A percentile compares a stretch with the other conserved stretches of the same genome.
These are phyloP conservation scores for Cladobotryum mycophilum DNA, from an alignment of 2,329 filamentous ascomycete species.

Conservation along the genomic window DNA sequence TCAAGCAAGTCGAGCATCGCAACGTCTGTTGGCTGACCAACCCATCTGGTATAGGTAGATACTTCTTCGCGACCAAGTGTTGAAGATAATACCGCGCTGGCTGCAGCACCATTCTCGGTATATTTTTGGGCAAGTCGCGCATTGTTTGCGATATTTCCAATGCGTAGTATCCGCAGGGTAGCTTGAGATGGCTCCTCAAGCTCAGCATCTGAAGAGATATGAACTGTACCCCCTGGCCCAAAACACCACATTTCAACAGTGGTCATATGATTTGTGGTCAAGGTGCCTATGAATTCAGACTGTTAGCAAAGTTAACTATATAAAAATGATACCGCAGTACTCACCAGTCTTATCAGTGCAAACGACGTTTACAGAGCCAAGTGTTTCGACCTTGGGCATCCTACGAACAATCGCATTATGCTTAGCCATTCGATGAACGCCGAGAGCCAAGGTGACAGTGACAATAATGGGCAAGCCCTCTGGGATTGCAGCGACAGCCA, in stretches of 20 bases:
- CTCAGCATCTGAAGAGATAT: conserved; percentile 51
- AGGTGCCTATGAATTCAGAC: conserved; percentile 54
- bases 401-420: conserved; percentile 91
- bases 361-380: conserved; percentile 99
- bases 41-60: conserved; percentile 75
- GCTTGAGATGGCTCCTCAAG: conserved; percentile 61
- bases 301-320: not conserved
- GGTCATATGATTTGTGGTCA: conserved; percentile 98
- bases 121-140: conserved; percentile 69
- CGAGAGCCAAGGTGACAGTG: conserved; percentile 89
- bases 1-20: conserved; percentile 94
- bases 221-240: conserved; percentile 51
- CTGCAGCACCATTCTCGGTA: conserved; percentile 63
- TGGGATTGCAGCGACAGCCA: conserved; percentile 92
- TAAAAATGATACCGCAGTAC: conserved; percentile 11
- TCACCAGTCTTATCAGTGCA: conserved; percentile 94
- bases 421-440: conserved; percentile 92
- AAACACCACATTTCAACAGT: conserved; percentile 96
- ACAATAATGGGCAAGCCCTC: conserved; percentile 97
- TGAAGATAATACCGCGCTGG: conserved; percentile 73
- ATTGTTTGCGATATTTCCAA: conserved; percentile 96
- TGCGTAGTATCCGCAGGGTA: conserved; percentile 73
- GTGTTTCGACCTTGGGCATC: conserved; percentile 92
- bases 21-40: conserved; percentile 94
- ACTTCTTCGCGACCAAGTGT: conserved; percentile 59